Evolutionary conservation across 2,329 filamentous ascomycete species (phyloP).

Genomic region (Aspergillus luchuensis): DNA sequence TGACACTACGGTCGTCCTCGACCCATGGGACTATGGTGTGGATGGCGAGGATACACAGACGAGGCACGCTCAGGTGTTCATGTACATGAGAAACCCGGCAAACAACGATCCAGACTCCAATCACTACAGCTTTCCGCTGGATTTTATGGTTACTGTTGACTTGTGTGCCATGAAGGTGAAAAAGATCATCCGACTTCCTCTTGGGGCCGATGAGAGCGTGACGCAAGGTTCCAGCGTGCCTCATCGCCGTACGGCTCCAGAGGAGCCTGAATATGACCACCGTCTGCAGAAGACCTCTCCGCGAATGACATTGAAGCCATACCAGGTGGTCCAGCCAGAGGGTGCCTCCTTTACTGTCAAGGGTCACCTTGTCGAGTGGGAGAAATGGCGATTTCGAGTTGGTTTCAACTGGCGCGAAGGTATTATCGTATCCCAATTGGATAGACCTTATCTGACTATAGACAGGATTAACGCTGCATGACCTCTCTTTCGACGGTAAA

Average conservation of each 20-base stretch:
- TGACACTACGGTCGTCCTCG: not conserved
- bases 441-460: not conserved
- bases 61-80: conserved; percentile 1
- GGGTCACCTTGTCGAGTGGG: conserved; percentile 39
- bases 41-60: conserved; percentile 1
- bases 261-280: conserved; percentile 38
- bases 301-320: conserved; percentile 39
- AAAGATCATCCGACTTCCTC: conserved; percentile 53
- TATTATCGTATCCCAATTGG: conserved; percentile 23
- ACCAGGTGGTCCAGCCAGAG: conserved; percentile 40
- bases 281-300: conserved; percentile 22
- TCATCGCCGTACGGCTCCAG: conserved; percentile 25
- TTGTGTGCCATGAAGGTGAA: conserved; percentile 50
- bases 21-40: conserved; percentile 9
- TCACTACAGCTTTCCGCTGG: conserved; percentile 60
- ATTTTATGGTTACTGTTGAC: conserved; percentile 55
- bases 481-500: conserved; percentile 43
- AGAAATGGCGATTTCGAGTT: conserved; percentile 48
- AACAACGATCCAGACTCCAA: conserved; percentile 48
- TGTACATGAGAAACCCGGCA: conserved; percentile 2
- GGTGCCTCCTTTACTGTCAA: conserved; percentile 38
- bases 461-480: conserved; percentile 31
- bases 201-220: conserved; percentile 43
- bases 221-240: not conserved
- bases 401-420: conserved; percentile 51